Evolutionary conservation across 164 flowering plant species (phyloP).

Genomic region (Dillenia turbinata): DNA sequence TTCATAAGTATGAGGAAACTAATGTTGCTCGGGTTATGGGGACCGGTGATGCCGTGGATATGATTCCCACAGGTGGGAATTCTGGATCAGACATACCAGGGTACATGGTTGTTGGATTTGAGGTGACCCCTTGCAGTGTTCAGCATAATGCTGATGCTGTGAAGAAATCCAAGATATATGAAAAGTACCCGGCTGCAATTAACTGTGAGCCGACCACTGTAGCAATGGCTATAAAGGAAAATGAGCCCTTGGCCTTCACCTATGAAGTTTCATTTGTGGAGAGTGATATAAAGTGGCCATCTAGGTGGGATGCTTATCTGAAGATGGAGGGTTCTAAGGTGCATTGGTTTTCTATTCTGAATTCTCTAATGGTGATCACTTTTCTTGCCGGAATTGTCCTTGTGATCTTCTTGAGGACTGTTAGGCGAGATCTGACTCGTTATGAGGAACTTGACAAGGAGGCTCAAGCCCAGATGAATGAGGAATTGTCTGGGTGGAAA

Average conservation of each 20-base stretch:
- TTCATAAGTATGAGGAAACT: constrained; percentile 73
- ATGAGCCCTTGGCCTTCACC: constrained; percentile 54
- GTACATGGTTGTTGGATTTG: constrained; percentile 88
- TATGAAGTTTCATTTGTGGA: constrained; percentile 69
- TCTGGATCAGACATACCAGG: constrained; percentile 48
- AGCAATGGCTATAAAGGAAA: constrained; percentile 56
- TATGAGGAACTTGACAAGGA: constrained; percentile 92
- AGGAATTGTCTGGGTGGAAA: constrained; percentile 91
- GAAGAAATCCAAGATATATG: constrained; percentile 54
- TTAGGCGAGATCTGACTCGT: constrained; percentile 68
- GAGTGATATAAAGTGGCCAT: constrained; percentile 90
- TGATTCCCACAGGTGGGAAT: constrained; percentile 42
- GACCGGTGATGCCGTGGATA: constrained; percentile 73
- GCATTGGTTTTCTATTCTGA: constrained; percentile 86
- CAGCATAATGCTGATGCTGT: constrained; percentile 40
- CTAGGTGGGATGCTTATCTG: constrained; percentile 90
- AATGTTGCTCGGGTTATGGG: constrained; percentile 79
- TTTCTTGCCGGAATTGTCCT: constrained; percentile 89
- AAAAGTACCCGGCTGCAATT: constrained; percentile 44
- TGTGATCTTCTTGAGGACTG: constrained; percentile 79
- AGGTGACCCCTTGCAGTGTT: constrained; percentile 66
- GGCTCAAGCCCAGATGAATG: constrained; percentile 90
- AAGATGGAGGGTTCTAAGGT: constrained; percentile 90
- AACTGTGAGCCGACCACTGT: constrained; percentile 61
- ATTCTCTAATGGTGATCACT: constrained; percentile 83